These are phyloP conservation scores for Penicillium maclennaniae DNA, from an alignment of 495 filamentous ascomycete genomes.

Conservation along the genomic window DNA sequence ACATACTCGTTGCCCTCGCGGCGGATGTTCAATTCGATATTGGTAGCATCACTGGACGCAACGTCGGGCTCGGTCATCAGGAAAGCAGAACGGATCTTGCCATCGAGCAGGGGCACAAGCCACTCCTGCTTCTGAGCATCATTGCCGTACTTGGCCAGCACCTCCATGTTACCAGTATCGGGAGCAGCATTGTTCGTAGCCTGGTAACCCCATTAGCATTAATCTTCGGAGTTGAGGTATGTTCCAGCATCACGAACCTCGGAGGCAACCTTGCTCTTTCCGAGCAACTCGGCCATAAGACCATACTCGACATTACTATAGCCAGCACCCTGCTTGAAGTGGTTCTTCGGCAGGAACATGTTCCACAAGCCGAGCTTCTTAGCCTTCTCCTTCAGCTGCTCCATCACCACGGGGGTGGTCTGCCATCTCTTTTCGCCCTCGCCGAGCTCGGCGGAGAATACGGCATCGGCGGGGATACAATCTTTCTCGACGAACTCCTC, in stretches of 20 bases:
- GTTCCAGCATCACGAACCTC: constrained; percentile 46
- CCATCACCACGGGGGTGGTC: constrained; percentile 73
- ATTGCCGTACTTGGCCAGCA: constrained; percentile 88
- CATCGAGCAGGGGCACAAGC: constrained; percentile 79
- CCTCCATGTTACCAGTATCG: constrained; percentile 96
- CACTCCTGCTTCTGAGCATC: constrained; percentile 85
- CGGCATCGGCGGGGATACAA: constrained; percentile 79
- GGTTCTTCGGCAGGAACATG: constrained; percentile 91
- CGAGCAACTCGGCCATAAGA: constrained; percentile 86
- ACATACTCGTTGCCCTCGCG: constrained; percentile 79
- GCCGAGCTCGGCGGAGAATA: constrained; percentile 76
- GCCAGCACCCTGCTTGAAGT: constrained; percentile 91
- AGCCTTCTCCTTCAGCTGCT: constrained; percentile 83
- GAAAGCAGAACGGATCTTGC: constrained; percentile 83
- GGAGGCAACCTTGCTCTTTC: constrained; percentile 70
- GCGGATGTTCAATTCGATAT: constrained; percentile 78
- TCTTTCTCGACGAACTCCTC: constrained; percentile 97
- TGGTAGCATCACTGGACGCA: constrained; percentile 82
- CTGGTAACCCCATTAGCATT: constrained; percentile 22
- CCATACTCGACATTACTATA: constrained; percentile 91
- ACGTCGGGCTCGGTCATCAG: constrained; percentile 90
- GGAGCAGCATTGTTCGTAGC: constrained; percentile 89
- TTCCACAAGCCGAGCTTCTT: constrained; percentile 91
- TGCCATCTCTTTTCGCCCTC: constrained; percentile 71
- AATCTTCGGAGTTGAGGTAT: background rate